Evolutionary conservation across 192 early-diverging fungal genomes (phyloP).

Genomic region (Coemansia sp.): DNA sequence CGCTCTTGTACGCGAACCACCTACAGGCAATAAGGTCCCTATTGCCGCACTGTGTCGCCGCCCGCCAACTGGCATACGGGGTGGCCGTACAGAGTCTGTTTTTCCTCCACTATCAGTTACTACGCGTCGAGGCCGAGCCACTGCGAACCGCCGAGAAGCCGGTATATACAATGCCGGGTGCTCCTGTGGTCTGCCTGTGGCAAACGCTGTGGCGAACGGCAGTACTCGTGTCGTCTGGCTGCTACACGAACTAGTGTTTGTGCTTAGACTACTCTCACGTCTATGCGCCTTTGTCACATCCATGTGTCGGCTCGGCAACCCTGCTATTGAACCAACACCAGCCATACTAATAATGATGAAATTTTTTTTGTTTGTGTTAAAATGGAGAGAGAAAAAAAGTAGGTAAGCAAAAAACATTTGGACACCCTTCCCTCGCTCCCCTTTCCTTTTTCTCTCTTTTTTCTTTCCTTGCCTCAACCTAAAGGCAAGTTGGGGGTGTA

Average conservation of each 20-base stretch:
- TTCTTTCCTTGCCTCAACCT: background rate
- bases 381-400: background rate
- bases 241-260: conserved; percentile 42
- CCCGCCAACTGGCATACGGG: background rate
- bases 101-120: conserved; percentile 17
- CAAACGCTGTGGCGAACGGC: conserved; percentile 42
- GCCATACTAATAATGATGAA: background rate
- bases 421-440: background rate
- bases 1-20: conserved; percentile 18
- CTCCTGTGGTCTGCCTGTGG: background rate
- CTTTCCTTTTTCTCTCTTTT: background rate
- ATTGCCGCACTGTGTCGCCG: conserved; percentile 24
- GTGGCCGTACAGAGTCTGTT: background rate
- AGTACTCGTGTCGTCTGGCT: conserved; percentile 37
- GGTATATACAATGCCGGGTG: background rate
- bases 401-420: background rate
- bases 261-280: conserved; percentile 49
- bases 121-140: conserved; percentile 45
- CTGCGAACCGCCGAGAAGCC: conserved; percentile 32
- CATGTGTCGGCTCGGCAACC: background rate
- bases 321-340: background rate
- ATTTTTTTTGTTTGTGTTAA: background rate
- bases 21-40: conserved; percentile 21
- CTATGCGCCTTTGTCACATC: conserved; percentile 10
- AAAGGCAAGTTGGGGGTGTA: background rate